A percentile compares a stretch with the other conserved stretches of the same genome.
Evolutionary conservation across 2,329 filamentous ascomycete species (phyloP).

Genomic region (Scytalidium sp.): DNA sequence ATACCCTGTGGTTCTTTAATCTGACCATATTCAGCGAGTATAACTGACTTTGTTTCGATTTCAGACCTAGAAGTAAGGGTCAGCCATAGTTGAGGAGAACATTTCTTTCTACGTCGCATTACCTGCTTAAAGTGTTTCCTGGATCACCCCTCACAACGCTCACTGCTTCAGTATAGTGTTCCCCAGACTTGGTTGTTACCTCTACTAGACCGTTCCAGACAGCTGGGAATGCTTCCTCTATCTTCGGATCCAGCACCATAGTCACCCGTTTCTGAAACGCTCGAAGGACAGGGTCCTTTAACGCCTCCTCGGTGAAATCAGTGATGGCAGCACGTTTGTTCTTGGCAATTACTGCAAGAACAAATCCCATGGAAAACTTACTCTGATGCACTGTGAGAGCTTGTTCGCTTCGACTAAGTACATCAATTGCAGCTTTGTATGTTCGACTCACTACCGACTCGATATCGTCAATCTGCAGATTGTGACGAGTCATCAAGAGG

Average conservation of each 20-base stretch:
- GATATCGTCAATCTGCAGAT: slow-evolving; percentile 25
- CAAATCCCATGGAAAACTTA: slow-evolving; percentile 32
- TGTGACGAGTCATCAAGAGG: slow-evolving; percentile 23
- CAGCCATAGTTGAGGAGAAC: not conserved
- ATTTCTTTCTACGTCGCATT: not conserved
- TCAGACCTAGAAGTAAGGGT: not conserved
- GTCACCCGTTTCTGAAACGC: not conserved
- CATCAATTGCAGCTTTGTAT: slow-evolving; percentile 21
- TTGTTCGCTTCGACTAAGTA: slow-evolving; percentile 24
- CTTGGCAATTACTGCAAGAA: slow-evolving; percentile 29
- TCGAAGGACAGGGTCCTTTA: not conserved
- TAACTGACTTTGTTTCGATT: not conserved
- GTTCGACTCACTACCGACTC: slow-evolving; percentile 17
- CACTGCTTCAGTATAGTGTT: not conserved
- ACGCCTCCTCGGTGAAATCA: not conserved
- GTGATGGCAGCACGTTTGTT: slow-evolving; percentile 26
- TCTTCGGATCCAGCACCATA: not conserved
- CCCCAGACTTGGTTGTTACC: not conserved
- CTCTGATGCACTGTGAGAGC: slow-evolving; percentile 31
- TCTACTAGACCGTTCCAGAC: not conserved
- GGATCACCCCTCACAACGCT: not conserved
- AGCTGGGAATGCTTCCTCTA: not conserved
- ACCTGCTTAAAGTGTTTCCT: not conserved
- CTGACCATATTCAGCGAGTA: not conserved
- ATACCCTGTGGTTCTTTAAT: not conserved